Evolutionary conservation across 371 early-diverging fungal genomes (phyloP).

Genomic region (Umbelopsis sp.): DNA sequence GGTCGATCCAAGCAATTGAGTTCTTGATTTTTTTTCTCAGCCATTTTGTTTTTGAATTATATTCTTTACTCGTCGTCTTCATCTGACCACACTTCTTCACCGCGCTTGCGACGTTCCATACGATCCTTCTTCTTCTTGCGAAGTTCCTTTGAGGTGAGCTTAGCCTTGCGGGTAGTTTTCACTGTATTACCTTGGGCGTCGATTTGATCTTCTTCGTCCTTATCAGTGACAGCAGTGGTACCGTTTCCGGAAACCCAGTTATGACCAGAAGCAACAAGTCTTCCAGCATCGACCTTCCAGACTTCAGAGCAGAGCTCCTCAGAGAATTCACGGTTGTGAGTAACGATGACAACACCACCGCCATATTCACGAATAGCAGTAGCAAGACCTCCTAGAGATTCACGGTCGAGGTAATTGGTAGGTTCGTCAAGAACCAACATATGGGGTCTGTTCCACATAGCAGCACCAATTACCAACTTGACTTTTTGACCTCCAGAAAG

Average conservation of each 20-base stretch:
- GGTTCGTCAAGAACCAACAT: constrained; percentile 91
- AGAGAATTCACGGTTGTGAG: constrained; percentile 78
- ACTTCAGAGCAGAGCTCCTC: constrained; percentile 72
- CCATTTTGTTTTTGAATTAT: neutral
- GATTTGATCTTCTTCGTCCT: constrained; percentile 45
- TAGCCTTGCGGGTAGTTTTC: constrained; percentile 54
- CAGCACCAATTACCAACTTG: constrained; percentile 85
- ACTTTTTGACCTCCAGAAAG: constrained; percentile 94
- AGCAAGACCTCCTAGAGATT: constrained; percentile 75
- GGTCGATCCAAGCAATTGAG: neutral
- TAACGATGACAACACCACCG: constrained; percentile 80
- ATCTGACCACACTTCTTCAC: constrained; percentile 56
- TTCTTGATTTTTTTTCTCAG: neutral
- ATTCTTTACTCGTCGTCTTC: constrained; percentile 39
- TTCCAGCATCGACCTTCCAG: constrained; percentile 77
- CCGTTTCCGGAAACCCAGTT: constrained; percentile 58
- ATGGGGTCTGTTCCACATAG: constrained; percentile 87
- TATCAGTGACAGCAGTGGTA: constrained; percentile 39
- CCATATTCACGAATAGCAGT: constrained; percentile 69
- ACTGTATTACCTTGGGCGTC: constrained; percentile 58
- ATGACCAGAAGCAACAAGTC: constrained; percentile 55
- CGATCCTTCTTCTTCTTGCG: constrained; percentile 65
- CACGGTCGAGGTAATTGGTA: constrained; percentile 84
- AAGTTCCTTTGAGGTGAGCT: constrained; percentile 52
- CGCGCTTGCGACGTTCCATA: constrained; percentile 61